Conservation (phyloP, 306 rosid species). For the Ormosia semicastrata region DNA sequence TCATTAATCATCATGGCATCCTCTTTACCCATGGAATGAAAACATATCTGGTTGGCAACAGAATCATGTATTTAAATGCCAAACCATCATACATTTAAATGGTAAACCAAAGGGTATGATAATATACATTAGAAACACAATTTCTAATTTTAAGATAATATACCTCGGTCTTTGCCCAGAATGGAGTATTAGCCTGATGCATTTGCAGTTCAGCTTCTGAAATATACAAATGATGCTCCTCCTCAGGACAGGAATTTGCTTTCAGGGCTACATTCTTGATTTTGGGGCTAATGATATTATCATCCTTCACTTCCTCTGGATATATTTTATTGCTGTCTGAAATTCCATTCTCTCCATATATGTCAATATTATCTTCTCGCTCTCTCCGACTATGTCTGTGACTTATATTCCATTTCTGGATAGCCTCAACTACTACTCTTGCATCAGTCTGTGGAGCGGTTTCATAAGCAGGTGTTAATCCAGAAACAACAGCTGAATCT, state of each 20-base stretch:
- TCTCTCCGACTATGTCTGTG: constrained; percentile 58
- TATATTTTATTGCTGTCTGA: constrained; percentile 44
- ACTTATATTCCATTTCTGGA: constrained; percentile 76
- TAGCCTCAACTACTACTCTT: constrained; percentile 66
- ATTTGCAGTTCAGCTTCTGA: constrained; percentile 83
- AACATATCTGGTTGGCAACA: constrained; percentile 57
- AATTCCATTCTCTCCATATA: constrained; percentile 67
- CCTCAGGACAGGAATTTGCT: constrained; percentile 44
- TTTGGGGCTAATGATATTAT: constrained; percentile 38
- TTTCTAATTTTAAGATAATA: neutral
- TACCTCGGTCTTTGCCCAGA: constrained; percentile 77
- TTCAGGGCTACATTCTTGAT: constrained; percentile 31
- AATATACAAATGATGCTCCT: constrained; percentile 58
- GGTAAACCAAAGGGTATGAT: neutral
- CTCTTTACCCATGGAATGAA: constrained; percentile 56
- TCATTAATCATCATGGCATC: constrained; percentile 30
- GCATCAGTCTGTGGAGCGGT: constrained; percentile 45
- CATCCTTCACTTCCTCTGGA: constrained; percentile 44
- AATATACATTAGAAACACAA: neutral
- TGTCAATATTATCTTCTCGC: constrained; percentile 61
- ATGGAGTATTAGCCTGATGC: constrained; percentile 53
- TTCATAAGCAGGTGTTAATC: constrained; percentile 43
- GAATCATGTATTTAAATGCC: constrained; percentile 9
- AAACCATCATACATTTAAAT: neutral
- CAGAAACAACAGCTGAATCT: constrained; percentile 41